Evolutionary conservation across 2,329 filamentous ascomycete species (phyloP).

Genomic region (Trichoderma aggressivum): DNA sequence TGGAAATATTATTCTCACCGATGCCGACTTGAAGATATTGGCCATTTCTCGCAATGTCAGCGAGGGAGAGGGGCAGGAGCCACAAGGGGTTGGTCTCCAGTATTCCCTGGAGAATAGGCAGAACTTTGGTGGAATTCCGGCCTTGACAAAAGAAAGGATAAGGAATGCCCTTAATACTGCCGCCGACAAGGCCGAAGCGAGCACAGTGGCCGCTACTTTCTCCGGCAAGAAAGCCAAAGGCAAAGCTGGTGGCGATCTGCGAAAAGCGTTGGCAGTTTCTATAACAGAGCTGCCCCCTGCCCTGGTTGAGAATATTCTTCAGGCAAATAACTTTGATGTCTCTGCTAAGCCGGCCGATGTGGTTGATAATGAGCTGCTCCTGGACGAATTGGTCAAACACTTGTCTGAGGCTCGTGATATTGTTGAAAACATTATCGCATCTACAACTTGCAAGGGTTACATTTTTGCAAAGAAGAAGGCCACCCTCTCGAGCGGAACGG

Average conservation of each 20-base stretch:
- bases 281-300: conserved; percentile 88
- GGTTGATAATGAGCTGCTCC: conserved; percentile 58
- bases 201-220: conserved; percentile 28
- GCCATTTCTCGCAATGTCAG: conserved; percentile 75
- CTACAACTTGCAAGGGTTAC: conserved; percentile 70
- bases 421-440: conserved; percentile 64
- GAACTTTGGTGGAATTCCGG: conserved; percentile 74
- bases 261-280: conserved; percentile 75
- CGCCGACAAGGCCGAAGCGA: conserved; percentile 54
- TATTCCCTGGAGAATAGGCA: conserved; percentile 82
- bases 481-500: conserved; percentile 28
- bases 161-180: conserved; percentile 65
- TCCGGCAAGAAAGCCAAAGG: conserved; percentile 63
- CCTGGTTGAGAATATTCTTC: conserved; percentile 81
- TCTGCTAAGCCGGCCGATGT: conserved; percentile 65
- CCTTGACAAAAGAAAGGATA: conserved; percentile 70
- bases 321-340: conserved; percentile 65
- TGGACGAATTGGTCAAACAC: conserved; percentile 65
- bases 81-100: conserved; percentile 69
- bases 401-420: conserved; percentile 68
- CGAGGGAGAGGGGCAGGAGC: conserved; percentile 80
- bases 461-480: conserved; percentile 72
- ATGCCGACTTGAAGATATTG: conserved; percentile 77
- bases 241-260: conserved; percentile 70
- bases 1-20: conserved; percentile 91